Percentiles rank a stretch among this genome's conserved stretches.
Evolutionary conservation across 2,329 filamentous ascomycete genomes (phyloP).

Genomic region (Chaetomium globosum): DNA sequence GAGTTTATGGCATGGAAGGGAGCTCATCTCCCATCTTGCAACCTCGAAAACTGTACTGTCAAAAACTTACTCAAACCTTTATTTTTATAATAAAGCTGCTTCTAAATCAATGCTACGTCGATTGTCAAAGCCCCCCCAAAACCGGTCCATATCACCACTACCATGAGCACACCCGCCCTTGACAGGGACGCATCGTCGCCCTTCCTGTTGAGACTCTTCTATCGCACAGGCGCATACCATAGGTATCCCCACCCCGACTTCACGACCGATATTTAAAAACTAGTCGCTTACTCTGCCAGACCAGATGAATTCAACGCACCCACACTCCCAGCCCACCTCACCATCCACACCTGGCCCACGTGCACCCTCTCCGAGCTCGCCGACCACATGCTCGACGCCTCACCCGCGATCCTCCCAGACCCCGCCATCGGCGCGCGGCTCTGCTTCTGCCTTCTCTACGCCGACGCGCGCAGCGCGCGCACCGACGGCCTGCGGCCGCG

Average conservation of each 20-base stretch:
- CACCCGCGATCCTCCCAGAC: conserved; percentile 67
- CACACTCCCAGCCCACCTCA: conserved; percentile 66
- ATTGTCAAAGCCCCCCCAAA: no score
- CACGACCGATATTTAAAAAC: not conserved
- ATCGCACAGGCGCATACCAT: conserved; percentile 73
- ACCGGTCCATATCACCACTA: not conserved
- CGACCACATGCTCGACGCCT: conserved; percentile 69
- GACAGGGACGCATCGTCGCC: conserved; percentile 74
- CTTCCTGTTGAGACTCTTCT: conserved; percentile 85
- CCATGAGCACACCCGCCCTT: conserved; percentile 39
- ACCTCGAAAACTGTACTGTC: not conserved
- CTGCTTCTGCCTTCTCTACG: conserved; percentile 84
- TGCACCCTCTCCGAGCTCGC: conserved; percentile 82
- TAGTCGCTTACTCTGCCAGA: conserved; percentile 45
- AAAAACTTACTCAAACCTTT: not conserved
- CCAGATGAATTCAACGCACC: conserved; percentile 67
- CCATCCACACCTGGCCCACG: conserved; percentile 83
- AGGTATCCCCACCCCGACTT: conserved; percentile 48
- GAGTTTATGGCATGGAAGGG: not conserved
- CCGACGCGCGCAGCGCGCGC: conserved; percentile 59
- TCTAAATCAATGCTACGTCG: not conserved
- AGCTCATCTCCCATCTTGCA: not conserved
- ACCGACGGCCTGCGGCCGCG: conserved; percentile 46
- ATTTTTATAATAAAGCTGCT: not conserved
- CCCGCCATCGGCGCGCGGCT: conserved; percentile 80